phyloP scores from a whole-genome alignment of 345 rosid species.

The Litchi chinensis region DNA sequence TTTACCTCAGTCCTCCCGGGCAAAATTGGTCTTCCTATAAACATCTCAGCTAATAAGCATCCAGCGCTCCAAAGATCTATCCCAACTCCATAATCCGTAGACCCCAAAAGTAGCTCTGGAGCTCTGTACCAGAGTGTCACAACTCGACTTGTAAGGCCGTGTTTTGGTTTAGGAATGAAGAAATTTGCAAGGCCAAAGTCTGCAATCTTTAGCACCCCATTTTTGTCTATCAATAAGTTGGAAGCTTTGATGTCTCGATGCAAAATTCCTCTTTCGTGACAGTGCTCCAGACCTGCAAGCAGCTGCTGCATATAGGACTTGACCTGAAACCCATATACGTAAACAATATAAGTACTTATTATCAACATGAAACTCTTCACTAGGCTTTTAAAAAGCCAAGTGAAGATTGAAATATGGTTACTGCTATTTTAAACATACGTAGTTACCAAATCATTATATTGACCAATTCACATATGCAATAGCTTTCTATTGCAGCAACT shows the following conservation, averaged over 20 bases:
- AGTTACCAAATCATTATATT: too few species aligned
- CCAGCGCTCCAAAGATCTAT: constrained; percentile 94
- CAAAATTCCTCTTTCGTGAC: constrained; percentile 78
- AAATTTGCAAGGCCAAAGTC: constrained; percentile 82
- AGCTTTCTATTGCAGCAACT: not conserved
- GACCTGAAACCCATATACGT: constrained; percentile 43
- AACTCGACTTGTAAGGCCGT: constrained; percentile 76
- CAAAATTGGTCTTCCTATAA: constrained; percentile 76
- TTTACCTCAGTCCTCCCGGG: constrained; percentile 90
- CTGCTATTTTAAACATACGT: too few species aligned
- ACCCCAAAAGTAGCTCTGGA: constrained; percentile 76
- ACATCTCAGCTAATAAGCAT: constrained; percentile 80
- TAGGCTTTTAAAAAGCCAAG: not conserved
- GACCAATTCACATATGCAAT: too few species aligned
- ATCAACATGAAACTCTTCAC: not conserved
- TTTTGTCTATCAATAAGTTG: constrained; percentile 65
- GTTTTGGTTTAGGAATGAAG: constrained; percentile 50
- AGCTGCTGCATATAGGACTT: constrained; percentile 85
- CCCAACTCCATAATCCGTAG: constrained; percentile 82
- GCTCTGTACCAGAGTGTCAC: constrained; percentile 96
- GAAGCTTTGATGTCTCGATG: constrained; percentile 89
- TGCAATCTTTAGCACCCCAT: constrained; percentile 74
- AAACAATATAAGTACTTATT: not conserved
- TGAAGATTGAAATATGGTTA: too few species aligned
- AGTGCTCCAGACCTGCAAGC: constrained; percentile 77